phyloP scores from a whole-genome alignment of 2,329 filamentous ascomycete species.

The Coniochaeta sp. region DNA sequence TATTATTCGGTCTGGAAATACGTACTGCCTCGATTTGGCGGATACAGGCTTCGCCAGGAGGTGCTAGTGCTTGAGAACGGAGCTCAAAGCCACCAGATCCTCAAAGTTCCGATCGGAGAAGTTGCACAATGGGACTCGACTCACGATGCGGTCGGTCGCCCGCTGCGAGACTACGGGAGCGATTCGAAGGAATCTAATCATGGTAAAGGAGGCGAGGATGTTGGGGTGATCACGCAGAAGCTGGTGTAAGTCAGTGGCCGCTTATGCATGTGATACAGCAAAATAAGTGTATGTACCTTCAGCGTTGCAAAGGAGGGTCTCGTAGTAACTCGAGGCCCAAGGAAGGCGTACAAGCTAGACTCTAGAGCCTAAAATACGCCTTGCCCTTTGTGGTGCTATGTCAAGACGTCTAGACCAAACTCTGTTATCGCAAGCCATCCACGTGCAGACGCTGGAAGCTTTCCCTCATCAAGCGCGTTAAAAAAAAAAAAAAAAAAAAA shows the following conservation, averaged over 20 bases:
- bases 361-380: no score
- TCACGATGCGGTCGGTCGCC: conserved; percentile 17
- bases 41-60: conserved; percentile 41
- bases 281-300: no score
- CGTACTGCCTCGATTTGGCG: conserved; percentile 30
- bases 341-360: no score
- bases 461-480: no score
- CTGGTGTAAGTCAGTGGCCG: neutral
- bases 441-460: no score
- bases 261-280: neutral
- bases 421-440: no score
- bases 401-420: no score
- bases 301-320: no score
- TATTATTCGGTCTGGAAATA: conserved; percentile 44
- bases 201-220: neutral
- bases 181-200: neutral
- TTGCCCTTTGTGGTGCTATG: no score
- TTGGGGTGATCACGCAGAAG: neutral
- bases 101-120: conserved; percentile 35
- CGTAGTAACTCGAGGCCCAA: no score
- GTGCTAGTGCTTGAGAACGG: conserved; percentile 31
- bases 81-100: conserved; percentile 37
- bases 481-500: no score
- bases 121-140: conserved; percentile 35
- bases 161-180: conserved; percentile 1